A percentile compares a stretch with the other conserved stretches of the same genome.
Evolutionary conservation across 331 rosid species (phyloP).

Genomic region (Quercus phellos): DNA sequence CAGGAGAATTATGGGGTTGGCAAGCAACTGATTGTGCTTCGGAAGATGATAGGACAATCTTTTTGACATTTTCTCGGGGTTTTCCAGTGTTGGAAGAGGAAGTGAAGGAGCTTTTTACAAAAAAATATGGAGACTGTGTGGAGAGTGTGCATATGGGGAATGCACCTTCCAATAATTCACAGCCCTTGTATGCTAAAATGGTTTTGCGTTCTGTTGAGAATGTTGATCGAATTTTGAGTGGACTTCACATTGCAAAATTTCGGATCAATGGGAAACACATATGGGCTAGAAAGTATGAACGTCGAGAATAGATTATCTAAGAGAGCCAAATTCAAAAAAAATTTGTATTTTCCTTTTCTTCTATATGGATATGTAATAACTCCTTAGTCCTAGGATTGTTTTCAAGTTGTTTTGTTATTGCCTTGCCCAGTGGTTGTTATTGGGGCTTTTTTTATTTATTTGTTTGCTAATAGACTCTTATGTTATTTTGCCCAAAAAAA

Average conservation of each 20-base stretch:
- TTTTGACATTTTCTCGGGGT: constrained; percentile 63
- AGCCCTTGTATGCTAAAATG: constrained; percentile 54
- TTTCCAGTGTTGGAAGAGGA: constrained; percentile 47
- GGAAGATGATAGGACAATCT: constrained; percentile 52
- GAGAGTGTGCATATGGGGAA: constrained; percentile 39
- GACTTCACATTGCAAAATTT: constrained; percentile 38
- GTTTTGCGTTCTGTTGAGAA: constrained; percentile 27
- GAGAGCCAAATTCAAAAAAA: not conserved
- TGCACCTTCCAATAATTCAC: constrained; percentile 12
- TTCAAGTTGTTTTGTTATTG: not conserved
- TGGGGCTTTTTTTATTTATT: too few species aligned
- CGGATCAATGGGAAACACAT: constrained; percentile 52
- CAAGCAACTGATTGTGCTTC: not conserved
- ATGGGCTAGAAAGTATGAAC: constrained; percentile 68
- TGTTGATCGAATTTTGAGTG: constrained; percentile 41
- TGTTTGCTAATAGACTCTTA: too few species aligned
- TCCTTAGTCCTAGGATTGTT: not conserved
- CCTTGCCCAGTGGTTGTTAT: too few species aligned
- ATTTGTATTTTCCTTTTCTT: not conserved
- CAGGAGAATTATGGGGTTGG: constrained; percentile 29
- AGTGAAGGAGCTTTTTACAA: constrained; percentile 29
- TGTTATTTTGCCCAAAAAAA: too few species aligned
- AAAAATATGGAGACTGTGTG: constrained; percentile 32
- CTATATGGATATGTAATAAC: not conserved
- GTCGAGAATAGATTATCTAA: constrained; percentile 24